Conservation (phyloP, 345 rosid genomes). For the Linum usitatissimum region DNA sequence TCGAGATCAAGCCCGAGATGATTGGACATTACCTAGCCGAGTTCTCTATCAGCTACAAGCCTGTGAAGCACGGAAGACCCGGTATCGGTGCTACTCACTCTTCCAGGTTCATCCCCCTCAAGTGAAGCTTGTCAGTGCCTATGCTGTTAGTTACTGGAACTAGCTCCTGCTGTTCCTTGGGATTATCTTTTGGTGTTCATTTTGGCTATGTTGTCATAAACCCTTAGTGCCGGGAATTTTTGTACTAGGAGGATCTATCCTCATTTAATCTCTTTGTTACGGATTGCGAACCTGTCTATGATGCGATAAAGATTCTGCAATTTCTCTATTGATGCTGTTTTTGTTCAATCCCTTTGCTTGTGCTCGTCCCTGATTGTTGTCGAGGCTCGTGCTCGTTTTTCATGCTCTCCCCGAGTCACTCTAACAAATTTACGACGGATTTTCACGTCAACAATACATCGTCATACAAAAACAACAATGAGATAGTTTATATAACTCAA, state of each 20-base stretch:
- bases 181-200: not conserved
- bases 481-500: no score
- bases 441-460: no score
- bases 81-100: not conserved
- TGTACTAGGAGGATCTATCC: not conserved
- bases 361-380: no score
- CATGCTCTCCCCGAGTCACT: no score
- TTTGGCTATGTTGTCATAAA: not conserved
- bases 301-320: no score
- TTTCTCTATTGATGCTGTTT: no score
- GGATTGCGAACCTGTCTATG: no score
- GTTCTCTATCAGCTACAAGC: not conserved
- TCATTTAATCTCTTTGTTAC: no score
- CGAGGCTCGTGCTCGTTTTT: no score
- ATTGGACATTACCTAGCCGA: not conserved
- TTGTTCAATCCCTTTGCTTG: no score
- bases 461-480: no score
- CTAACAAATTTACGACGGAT: no score
- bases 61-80: not conserved
- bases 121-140: not conserved
- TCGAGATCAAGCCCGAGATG: not conserved
- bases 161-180: not conserved
- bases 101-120: not conserved
- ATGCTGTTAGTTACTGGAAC: not conserved
- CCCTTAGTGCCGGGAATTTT: not conserved